Evolutionary conservation across 257 asterid genomes (phyloP).

Genomic region (Buddleja alternifolia): DNA sequence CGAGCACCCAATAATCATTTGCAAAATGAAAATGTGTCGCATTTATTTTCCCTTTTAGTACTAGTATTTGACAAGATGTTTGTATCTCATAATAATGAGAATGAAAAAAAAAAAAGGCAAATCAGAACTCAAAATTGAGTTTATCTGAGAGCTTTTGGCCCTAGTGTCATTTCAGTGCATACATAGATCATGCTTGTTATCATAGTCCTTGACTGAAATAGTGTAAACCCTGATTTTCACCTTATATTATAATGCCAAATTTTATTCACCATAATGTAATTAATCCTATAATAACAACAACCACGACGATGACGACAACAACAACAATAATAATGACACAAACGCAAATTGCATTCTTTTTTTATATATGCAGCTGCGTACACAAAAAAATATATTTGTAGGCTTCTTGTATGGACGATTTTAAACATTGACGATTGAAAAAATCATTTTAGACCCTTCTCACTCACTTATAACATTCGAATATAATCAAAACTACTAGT

Average conservation of each 20-base stretch:
- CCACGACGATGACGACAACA: too few relatives aligned
- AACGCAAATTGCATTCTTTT: too few relatives aligned
- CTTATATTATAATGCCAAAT: conserved; percentile 12
- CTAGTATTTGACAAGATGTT: conserved; percentile 26
- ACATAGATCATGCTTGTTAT: conserved; percentile 22
- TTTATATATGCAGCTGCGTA: too few relatives aligned
- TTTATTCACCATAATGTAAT: not conserved
- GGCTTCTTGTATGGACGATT: too few relatives aligned
- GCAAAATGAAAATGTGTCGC: conserved; percentile 18
- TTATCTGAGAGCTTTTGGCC: conserved; percentile 8
- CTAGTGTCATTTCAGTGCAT: not conserved
- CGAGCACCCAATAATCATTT: conserved; percentile 18
- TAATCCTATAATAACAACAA: too few relatives aligned
- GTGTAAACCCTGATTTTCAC: conserved; percentile 23
- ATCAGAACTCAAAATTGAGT: conserved; percentile 15
- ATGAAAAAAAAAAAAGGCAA: conserved; percentile 21
- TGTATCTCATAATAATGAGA: conserved; percentile 16
- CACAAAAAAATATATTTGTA: too few relatives aligned
- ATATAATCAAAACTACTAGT: too few relatives aligned
- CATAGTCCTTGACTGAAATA: conserved; percentile 28
- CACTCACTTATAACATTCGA: too few relatives aligned
- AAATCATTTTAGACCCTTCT: too few relatives aligned
- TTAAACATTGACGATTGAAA: too few relatives aligned
- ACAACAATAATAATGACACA: not conserved
- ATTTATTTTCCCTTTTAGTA: not conserved